Conservation (phyloP, 2,329 filamentous ascomycete species). For the Venturia asperata region DNA sequence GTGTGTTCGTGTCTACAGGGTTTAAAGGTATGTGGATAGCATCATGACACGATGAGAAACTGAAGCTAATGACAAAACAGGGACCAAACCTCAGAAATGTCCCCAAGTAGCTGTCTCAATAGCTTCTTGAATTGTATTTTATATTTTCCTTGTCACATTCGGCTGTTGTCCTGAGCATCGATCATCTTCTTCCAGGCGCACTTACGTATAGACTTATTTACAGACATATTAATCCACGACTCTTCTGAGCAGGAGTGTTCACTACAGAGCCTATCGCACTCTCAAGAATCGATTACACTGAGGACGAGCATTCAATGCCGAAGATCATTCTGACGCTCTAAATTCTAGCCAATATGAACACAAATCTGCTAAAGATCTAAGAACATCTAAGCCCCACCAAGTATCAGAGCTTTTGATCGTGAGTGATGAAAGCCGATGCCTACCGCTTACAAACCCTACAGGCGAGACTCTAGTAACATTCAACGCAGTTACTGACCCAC, state of each 20-base stretch:
- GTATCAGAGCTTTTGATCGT: no score
- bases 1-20: not conserved
- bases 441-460: no score
- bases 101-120: not conserved
- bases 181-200: not conserved
- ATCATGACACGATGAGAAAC: not conserved
- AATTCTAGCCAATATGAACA: no score
- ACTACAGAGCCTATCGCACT: no score
- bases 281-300: no score
- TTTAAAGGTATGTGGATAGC: not conserved
- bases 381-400: no score
- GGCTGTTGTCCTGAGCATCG: not conserved
- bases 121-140: not conserved
- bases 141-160: not conserved
- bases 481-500: no score
- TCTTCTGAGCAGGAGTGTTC: not conserved
- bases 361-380: no score
- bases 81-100: not conserved
- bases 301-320: no score
- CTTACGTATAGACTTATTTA: not conserved
- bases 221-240: not conserved
- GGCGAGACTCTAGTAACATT: not conserved
- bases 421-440: no score
- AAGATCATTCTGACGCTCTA: no score
- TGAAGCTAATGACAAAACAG: not conserved